Conservation (phyloP, 2,329 filamentous ascomycete genomes). For the Sordariomycetes sp. region DNA sequence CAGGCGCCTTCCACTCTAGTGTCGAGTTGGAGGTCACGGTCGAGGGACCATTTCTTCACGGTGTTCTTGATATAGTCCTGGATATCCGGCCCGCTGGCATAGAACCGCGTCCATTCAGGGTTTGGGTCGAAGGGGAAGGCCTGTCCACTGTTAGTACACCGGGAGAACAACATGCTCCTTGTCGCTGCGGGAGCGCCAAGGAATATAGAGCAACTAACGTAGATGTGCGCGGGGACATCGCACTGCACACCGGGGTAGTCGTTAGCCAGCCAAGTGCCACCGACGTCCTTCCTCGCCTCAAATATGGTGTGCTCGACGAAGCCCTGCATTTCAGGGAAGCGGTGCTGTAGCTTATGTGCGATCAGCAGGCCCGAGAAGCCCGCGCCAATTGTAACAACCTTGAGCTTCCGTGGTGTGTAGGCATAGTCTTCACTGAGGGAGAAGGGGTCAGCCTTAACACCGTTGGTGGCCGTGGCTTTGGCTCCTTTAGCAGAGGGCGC, state of each 20-base stretch:
- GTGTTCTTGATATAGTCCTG: constrained; percentile 42
- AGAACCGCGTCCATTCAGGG: constrained; percentile 57
- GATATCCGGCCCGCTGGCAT: constrained; percentile 58
- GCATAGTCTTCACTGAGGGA: constrained; percentile 14
- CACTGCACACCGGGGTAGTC: constrained; percentile 56
- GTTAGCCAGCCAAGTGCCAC: constrained; percentile 44
- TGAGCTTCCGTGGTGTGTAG: constrained; percentile 18
- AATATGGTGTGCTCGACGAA: constrained; percentile 51
- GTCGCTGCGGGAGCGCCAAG: no score
- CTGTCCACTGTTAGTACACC: neutral
- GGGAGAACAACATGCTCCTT: no score
- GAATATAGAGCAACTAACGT: constrained; percentile 25
- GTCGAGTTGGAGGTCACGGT: constrained; percentile 21
- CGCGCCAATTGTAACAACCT: constrained; percentile 24
- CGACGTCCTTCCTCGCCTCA: constrained; percentile 57
- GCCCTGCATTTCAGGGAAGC: constrained; percentile 36
- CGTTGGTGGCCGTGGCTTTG: constrained; percentile 1
- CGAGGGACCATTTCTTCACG: constrained; percentile 31
- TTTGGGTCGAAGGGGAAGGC: constrained; percentile 60
- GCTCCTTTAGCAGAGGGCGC: neutral
- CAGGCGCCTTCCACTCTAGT: constrained; percentile 19
- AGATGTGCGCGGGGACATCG: constrained; percentile 60
- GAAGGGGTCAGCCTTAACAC: constrained; percentile 14
- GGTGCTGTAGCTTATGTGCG: constrained; percentile 58
- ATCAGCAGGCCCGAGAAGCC: constrained; percentile 29